Percentiles rank a stretch among this genome's conserved stretches.
phyloP scores from a whole-genome alignment of 345 rosid species.

The Sonneratia alba region DNA sequence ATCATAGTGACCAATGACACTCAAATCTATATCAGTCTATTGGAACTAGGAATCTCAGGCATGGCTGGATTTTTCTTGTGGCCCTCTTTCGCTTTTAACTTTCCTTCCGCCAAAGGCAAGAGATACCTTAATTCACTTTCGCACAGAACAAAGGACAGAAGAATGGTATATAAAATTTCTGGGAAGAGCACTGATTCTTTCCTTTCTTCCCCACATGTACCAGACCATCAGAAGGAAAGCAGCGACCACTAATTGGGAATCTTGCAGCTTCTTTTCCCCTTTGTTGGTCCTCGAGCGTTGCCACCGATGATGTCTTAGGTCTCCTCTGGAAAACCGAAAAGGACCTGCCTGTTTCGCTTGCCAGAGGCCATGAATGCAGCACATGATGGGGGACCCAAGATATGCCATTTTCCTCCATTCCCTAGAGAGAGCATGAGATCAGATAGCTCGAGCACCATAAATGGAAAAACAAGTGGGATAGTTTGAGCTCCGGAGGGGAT shows the following conservation, averaged over 20 bases:
- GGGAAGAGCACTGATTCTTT: not conserved
- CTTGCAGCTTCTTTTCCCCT: not conserved
- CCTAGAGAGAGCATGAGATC: too few relatives aligned
- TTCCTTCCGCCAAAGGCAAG: not conserved
- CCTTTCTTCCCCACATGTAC: not conserved
- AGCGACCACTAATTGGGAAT: not conserved
- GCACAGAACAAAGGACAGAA: not conserved
- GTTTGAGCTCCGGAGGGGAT: too few relatives aligned
- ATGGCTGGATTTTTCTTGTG: too few relatives aligned
- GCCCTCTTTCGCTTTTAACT: not conserved
- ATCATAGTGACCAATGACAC: too few relatives aligned
- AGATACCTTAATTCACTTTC: constrained; percentile 2
- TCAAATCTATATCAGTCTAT: too few relatives aligned
- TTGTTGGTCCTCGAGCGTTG: not conserved
- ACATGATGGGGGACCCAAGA: too few relatives aligned
- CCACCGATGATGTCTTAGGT: too few relatives aligned
- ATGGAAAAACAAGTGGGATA: not conserved
- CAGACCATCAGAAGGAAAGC: not conserved
- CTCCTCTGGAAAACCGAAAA: too few relatives aligned
- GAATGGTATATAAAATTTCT: not conserved
- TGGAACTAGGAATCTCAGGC: too few relatives aligned
- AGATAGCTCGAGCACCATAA: not conserved
- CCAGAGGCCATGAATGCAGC: too few relatives aligned
- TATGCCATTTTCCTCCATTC: too few relatives aligned
- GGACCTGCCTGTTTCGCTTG: too few relatives aligned